These are phyloP conservation scores for Wallacemonas sp. DNA, from an alignment of 208 protist species.

Conservation along the genomic window DNA sequence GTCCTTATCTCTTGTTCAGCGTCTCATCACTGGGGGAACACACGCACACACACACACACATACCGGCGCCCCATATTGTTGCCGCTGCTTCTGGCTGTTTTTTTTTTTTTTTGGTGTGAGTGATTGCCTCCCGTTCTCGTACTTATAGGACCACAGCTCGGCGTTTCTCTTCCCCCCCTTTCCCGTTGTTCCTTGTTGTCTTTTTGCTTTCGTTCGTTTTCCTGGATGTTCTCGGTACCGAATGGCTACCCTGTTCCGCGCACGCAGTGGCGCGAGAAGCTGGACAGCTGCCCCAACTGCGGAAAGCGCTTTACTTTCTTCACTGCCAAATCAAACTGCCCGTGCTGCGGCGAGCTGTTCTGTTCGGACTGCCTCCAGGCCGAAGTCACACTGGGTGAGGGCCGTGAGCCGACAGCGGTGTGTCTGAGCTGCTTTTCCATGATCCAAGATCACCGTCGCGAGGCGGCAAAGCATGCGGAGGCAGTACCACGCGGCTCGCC, in stretches of 20 bases:
- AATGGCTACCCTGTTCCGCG: conserved; percentile 36
- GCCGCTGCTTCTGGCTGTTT: neutral
- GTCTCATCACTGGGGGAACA: too few relatives aligned
- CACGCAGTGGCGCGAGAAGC: conserved; percentile 25
- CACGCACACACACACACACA: too few relatives aligned
- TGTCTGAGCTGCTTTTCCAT: conserved; percentile 65
- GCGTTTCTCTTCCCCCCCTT: neutral
- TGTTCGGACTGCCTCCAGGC: conserved; percentile 61
- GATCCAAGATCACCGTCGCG: conserved; percentile 30
- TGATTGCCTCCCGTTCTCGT: too few relatives aligned
- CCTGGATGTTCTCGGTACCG: neutral
- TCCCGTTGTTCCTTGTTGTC: neutral
- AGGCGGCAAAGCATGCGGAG: neutral
- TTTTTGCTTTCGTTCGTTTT: neutral
- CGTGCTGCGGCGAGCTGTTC: conserved; percentile 57
- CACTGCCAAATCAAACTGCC: conserved; percentile 53
- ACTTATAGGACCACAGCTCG: neutral
- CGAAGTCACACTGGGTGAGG: conserved; percentile 30
- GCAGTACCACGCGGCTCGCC: neutral
- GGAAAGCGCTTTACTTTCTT: conserved; percentile 53
- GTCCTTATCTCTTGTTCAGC: too few relatives aligned
- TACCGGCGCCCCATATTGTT: neutral
- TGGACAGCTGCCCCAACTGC: conserved; percentile 47
- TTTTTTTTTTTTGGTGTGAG: neutral
- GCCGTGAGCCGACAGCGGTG: conserved; percentile 22